Evolutionary conservation across 371 early-diverging fungal species (phyloP).

Genomic region (Mortierella sp.): DNA sequence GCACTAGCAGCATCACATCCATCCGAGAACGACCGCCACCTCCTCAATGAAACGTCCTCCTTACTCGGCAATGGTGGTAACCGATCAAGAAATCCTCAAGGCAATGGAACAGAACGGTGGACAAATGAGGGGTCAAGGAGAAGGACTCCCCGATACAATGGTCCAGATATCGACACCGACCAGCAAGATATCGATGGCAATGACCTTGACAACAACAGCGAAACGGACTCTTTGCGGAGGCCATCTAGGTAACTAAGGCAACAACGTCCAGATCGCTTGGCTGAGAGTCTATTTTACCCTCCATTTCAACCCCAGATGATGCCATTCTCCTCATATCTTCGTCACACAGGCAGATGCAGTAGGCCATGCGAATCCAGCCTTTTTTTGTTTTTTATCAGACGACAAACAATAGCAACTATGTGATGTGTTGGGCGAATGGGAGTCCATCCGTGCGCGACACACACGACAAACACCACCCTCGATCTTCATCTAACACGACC

Average conservation of each 20-base stretch:
- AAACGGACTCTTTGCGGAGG: conserved; percentile 31
- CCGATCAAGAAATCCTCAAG: conserved; percentile 25
- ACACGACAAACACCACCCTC: not conserved
- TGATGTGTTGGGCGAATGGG: not conserved
- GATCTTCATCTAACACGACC: not conserved
- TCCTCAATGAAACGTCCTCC: conserved; percentile 33
- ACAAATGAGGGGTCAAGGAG: conserved; percentile 47
- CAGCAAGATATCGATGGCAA: conserved; percentile 13
- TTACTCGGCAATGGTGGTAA: conserved; percentile 28
- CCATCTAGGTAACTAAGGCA: conserved; percentile 39
- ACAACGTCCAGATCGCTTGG: not conserved
- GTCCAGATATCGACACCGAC: not conserved
- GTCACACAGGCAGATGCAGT: not conserved
- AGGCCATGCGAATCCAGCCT: not conserved
- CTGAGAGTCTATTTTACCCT: not conserved
- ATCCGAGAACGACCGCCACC: not conserved
- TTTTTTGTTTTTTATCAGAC: not conserved
- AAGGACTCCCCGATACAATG: conserved; percentile 43
- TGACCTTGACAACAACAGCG: conserved; percentile 4
- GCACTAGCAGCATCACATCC: not conserved
- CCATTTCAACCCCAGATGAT: conserved; percentile 29
- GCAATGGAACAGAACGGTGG: conserved; percentile 25
- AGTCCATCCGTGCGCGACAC: not conserved
- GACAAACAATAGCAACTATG: not conserved
- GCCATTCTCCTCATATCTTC: not conserved